phyloP scores from a whole-genome alignment of 2,329 filamentous ascomycete genomes.

The Claviceps arundinis region DNA sequence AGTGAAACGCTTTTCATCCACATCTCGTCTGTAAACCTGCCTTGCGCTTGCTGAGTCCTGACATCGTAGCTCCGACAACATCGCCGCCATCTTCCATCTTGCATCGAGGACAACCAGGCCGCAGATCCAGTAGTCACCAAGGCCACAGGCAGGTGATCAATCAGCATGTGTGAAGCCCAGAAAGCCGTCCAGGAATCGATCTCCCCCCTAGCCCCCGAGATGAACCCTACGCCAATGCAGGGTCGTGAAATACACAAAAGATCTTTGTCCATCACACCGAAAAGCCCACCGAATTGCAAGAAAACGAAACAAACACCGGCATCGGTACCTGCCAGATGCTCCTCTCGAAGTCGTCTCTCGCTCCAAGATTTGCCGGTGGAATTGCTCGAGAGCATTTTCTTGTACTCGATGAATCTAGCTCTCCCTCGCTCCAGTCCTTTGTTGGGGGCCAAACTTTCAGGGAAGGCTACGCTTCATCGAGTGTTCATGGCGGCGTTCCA shows the following conservation, averaged over 20 bases:
- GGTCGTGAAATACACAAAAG: slow-evolving; percentile 31
- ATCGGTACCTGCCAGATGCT: too few relatives aligned
- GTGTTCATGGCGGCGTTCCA: too few relatives aligned
- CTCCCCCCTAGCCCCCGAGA: slow-evolving; percentile 9
- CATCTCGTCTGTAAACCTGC: too few relatives aligned
- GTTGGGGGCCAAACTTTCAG: slow-evolving; percentile 34
- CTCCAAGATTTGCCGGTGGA: slow-evolving; percentile 34
- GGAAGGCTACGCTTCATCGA: slow-evolving; percentile 20
- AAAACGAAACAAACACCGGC: slow-evolving; percentile 13
- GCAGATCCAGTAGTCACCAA: too few relatives aligned
- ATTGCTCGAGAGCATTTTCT: slow-evolving; percentile 38
- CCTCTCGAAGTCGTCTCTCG: too few relatives aligned
- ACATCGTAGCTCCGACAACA: too few relatives aligned
- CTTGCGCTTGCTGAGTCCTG: too few relatives aligned
- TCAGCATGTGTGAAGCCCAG: too few relatives aligned
- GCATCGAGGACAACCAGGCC: too few relatives aligned
- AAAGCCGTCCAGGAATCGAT: background rate
- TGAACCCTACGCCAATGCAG: slow-evolving; percentile 36
- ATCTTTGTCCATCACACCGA: slow-evolving; percentile 6
- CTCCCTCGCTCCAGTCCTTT: slow-evolving; percentile 22
- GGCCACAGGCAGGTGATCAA: too few relatives aligned
- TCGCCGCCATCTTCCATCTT: too few relatives aligned
- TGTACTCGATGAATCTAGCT: slow-evolving; percentile 22
- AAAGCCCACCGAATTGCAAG: slow-evolving; percentile 4
- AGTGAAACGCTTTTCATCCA: too few relatives aligned